Evolutionary conservation across 805 yeast species (phyloP), one percentile per base, ranked within the genome.

Genomic region (Saturnispora dispora): DNA sequence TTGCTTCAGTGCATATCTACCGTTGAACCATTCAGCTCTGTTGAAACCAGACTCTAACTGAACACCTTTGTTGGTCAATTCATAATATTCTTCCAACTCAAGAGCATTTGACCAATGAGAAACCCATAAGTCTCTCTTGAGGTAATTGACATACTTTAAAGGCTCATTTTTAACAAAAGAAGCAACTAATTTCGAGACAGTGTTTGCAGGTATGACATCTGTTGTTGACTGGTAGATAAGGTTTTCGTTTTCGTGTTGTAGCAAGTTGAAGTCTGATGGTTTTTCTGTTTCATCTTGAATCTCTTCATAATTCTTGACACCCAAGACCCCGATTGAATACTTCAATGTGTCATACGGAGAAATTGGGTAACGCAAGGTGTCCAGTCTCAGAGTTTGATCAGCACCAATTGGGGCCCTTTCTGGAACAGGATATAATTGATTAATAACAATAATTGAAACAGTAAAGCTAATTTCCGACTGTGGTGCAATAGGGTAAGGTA

Each of bases 81-180:
- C 91, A 64, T 88, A 90, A 62, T 83, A 81, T 64, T 93, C 98
- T 63, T 89, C 96, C 55, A 88, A 73, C 64, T 88, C 77, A 53
- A 85, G 62, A 48, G 86, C 67, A 59, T 80, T 63, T 57, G 88
- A 78, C 87, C 88, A 76, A 56, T 89, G 96, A 2, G 96, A 91
- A 48, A 90, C 72, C 97, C 98, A 91, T 48, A 86, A 66, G 46
- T 85, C 85, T 63, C 97, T 78, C 53, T 78, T 72, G 54, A 88
- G 73, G 53, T 71, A 73, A 56, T 75, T 72, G 23, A 81, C 85
- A 55, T 77, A 75, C 18, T 81, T 69, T 51, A 88, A 61, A 13
- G 97, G 95, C 22, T 67, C 59, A 57, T 82, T 80, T 66, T 79
- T 87, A 52, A 76, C 78, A 69, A 77, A 90, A 36, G 78, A 67